Evolutionary conservation across 306 rosid species (phyloP), one percentile per base, ranked within the genome.

Genomic region (Rosa persica): DNA sequence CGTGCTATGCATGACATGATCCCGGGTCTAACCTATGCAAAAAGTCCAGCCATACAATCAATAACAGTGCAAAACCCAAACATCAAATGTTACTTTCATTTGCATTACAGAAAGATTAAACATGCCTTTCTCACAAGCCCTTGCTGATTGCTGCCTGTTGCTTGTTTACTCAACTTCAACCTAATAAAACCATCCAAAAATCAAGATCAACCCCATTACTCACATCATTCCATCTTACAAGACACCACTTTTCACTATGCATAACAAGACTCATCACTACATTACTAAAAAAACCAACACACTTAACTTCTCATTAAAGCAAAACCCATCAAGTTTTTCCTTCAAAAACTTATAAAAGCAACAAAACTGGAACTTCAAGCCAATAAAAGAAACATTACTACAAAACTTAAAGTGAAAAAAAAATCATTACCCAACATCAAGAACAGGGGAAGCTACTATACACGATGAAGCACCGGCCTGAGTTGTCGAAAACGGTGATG

Each of bases 21-120:
- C 86, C 86, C 78, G 77, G 82, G 81, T 73, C 98, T 95, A 84
- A 86, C 88, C 86, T 76, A 92, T 19, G 92, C 91, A 79, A 88
- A 89, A 89, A 89, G 6, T 72, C 54, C 75, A 79, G 68, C 67
- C 79, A 87, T 78, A 78, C 61, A 75, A 75, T 67, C 34, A 76
- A n/a, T 39, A 61, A 52, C 34, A 69, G n/a, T 4, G 49, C 70
- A 52, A 76, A 65, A 81, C 67, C 76, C 55, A 20, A 81, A 47
- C 38, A 11, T 55, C 70, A 48, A 66, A 79, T 19, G 73, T 44
- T 20, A 71, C 57, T 71, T 36, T 39, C 34, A 44, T 27, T 27
- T 12, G 46, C 54, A 57, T 65, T 38, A 77, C 70, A 62, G 42
- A 27, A 79, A 48, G 48, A 72, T 48, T 6, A 60, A 49, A 76